Base-by-base conservation (phyloP, 306 rosid species). In the Lupinus albus region DNA sequence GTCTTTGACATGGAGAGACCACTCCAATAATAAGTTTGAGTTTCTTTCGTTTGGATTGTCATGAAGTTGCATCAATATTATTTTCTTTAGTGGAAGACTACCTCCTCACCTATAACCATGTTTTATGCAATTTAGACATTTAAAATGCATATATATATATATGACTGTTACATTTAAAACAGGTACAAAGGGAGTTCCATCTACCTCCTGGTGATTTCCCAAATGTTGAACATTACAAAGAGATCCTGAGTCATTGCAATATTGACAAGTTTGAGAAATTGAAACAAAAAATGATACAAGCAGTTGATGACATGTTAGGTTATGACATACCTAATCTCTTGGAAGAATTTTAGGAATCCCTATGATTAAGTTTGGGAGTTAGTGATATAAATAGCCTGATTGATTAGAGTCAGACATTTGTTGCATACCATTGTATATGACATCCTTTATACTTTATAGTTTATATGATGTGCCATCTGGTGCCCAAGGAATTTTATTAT, bases 181-280 rank as follows among this genome's bases (percentile, higher is more conserved):
- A 91, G 97, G 93, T 91, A 18, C 97, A 91, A 73, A 86, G 89
- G 67, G 95, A 86, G 81, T 79, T 83, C 69, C 97, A 88, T 76
- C 76, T 91, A 45, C 97, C 97, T 10, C 81, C 92, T 0, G 97
- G 97, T 8, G 97, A 91, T 73, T 91, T 91, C 67, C 97, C 97
- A 6, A 82, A 84, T 14, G 89, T 86, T 7, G 97, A 91, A 25
- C 86, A 86, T 41, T 91, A 86, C 64, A 80, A 78, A 64, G 95
- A 91, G 76, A 48, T 17, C 17, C 67, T 91, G 70, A 51, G 64
- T 44, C 93, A 93, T 46, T 88, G 79, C 82, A 88, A 60, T 61
- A 56, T 91, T 4, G 95, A 91, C 74, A 86, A 84, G 63, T 91
- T 91, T 45, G 97, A 91, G 82, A 91, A 76, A 80, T 64, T 91